Percentiles rank a stretch among this genome's conserved stretches.
phyloP scores from a whole-genome alignment of 2,329 filamentous ascomycete genomes.

The Orbilia blumenaviensis region DNA sequence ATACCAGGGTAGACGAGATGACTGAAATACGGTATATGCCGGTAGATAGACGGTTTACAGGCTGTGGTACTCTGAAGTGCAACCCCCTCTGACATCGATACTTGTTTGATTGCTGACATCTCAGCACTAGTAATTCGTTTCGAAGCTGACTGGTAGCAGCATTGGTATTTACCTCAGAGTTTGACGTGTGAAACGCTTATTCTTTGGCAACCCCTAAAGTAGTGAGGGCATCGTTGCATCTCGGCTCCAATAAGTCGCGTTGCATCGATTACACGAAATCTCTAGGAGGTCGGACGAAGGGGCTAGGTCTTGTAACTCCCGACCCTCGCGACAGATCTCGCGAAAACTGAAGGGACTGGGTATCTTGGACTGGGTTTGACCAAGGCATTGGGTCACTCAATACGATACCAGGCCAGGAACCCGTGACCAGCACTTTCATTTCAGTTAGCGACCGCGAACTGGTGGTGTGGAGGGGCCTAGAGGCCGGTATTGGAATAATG shows the following conservation, averaged over 20 bases:
- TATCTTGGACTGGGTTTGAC: neutral
- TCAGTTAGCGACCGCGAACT: neutral
- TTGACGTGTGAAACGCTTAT: neutral
- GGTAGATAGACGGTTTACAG: neutral
- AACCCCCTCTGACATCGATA: neutral
- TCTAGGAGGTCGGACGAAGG: neutral
- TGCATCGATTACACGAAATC: neutral
- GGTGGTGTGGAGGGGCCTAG: neutral
- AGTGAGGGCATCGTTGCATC: neutral
- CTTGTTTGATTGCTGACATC: neutral
- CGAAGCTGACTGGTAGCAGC: too few species aligned
- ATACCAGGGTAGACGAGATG: too few species aligned
- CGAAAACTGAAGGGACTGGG: neutral
- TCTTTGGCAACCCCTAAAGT: neutral
- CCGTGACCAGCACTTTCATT: conserved; percentile 9
- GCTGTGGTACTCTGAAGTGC: neutral
- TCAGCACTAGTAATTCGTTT: too few species aligned
- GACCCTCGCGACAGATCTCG: neutral
- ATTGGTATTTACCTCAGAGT: neutral
- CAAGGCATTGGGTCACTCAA: neutral
- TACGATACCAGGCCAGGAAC: neutral
- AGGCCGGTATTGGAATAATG: neutral
- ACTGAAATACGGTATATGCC: conserved; percentile 9
- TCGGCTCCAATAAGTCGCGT: neutral
- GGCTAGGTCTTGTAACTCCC: neutral